Base-by-base conservation (phyloP, 306 rosid genomes). In the Calophaca sinica region DNA sequence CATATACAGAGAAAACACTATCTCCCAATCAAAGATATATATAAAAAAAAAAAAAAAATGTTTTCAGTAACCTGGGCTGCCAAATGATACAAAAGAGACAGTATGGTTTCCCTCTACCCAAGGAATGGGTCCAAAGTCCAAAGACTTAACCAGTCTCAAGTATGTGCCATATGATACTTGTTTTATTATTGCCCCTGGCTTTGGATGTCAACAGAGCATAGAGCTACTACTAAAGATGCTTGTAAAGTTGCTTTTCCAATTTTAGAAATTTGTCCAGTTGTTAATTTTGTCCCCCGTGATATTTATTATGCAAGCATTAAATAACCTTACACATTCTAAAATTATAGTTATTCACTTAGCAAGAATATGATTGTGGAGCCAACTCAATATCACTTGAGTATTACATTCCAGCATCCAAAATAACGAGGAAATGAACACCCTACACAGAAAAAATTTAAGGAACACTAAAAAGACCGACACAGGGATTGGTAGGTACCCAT, bases 401-500 rank as follows among this genome's bases (percentile, higher is more conserved):
- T 44, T 60, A 77, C 59, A 33, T 4, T 53, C 48, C 53, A 81
- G 33, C 72, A 68, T 63, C 69, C 28, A 10, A 68, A 52, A 72
- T 14, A 61, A 67, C 2, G 38, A 80, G 80, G 66, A 77, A 72
- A 76, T 2, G n/a, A 66, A 42, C 73, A 68, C 51, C 72, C 55
- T 53, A 9, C 12, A 62, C 61, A 20, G 26, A 77, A 68, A 26
- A 26, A 35, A 29, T 62, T 69, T 52, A 29, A 54, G 49, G 70
- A 78, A 57, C 44, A 49, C 42, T 45, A 61, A 62, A 75, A 60
- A 33, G 28, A 53, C 7, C n/a, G 69, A 61, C 9, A 70, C 2
- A 80, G 42, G 50, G 33, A 69, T 38, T n/a, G 67, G 69, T 46
- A 80, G 50, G 76, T 86, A 91, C 97, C 97, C 98, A 70, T 94